These are phyloP conservation scores for Wickerhamomyces strasburgensis DNA, from an alignment of 805 yeast species.

Conservation along the genomic window DNA sequence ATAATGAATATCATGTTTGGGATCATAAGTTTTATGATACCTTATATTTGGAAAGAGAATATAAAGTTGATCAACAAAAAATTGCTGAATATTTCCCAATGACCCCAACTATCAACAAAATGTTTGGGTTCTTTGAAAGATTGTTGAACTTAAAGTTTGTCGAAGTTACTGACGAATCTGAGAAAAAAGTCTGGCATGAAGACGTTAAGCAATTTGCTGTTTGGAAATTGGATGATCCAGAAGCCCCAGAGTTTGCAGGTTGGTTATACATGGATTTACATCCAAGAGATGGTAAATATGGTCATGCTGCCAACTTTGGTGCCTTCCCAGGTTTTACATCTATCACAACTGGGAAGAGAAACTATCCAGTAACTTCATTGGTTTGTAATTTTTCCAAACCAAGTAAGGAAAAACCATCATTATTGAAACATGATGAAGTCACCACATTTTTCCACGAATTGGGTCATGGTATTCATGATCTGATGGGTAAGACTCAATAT, in stretches of 20 bases:
- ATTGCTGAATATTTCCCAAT: constrained; percentile 78
- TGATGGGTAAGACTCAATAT: constrained; percentile 60
- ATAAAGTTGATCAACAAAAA: constrained; percentile 64
- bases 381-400: constrained; percentile 85
- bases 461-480: constrained; percentile 84
- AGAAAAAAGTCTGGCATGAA: constrained; percentile 62
- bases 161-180: constrained; percentile 29
- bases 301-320: constrained; percentile 84
- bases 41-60: constrained; percentile 58
- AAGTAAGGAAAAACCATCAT: constrained; percentile 60
- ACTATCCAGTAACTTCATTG: constrained; percentile 67
- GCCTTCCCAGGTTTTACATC: constrained; percentile 54
- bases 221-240: constrained; percentile 51
- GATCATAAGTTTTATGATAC: constrained; percentile 67
- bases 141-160: constrained; percentile 66
- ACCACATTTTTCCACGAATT: constrained; percentile 85
- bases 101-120: constrained; percentile 57
- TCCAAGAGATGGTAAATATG: constrained; percentile 83
- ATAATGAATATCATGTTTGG: constrained; percentile 56
- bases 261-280: constrained; percentile 77
- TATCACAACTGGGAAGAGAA: constrained; percentile 40
- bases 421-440: constrained; percentile 73
- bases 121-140: constrained; percentile 67
- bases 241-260: constrained; percentile 61
- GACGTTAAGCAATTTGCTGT: constrained; percentile 74